Base-by-base conservation (phyloP, 1,284 basidiomycete genomes). In the Ganoderma leucocontextum region DNA sequence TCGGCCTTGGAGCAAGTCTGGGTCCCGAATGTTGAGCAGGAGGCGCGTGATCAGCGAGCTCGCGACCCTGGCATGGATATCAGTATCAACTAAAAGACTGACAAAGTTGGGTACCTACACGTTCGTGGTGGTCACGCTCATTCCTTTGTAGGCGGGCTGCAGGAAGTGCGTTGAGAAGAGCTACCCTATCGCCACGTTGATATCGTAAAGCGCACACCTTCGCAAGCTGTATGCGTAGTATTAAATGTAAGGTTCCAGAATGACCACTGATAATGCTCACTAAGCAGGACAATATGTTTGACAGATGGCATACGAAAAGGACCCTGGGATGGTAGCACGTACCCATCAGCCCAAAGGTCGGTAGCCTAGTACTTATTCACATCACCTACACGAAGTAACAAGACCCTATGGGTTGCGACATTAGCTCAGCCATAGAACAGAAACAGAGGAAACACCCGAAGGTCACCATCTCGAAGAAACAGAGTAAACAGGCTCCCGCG, bases 1-100 rank as follows among this genome's bases (percentile, higher is more conserved):
- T 19, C n/a, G 42, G 25, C 13, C 41, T n/a, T 44, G 4, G 55
- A 55, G 42, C 59, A 59, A 22, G n/a, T 47, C 22, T 22, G 65
- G 65, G 35, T 66, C 60, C 25, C 65, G 65, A 33, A 66, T 44
- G 29, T 66, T 66, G 60, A 66, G 65, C 65, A 66, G 59, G 44
- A 66, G 41, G 41, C 65, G 65, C 9, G 60, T 36, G 19, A 66
- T 66, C 12, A 66, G 60, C 6, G 65, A 47, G 8, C 60, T 47
- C 33, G 65, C 38, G 41, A 66, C 38, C 7, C 65, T 66, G 22
- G 10, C 36, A 38, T 19, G 49, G 12, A 47, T 0, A 25, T 49
- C 10, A 49, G 22, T 12, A 4, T 1, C 38, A 19, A 62, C 3
- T 9, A 13, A 12, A 4, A 22, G 15, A 36, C 25, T 22, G 17